phyloP scores from a whole-genome alignment of 129 eudicot genomes.

The Centaurea solstitialis region DNA sequence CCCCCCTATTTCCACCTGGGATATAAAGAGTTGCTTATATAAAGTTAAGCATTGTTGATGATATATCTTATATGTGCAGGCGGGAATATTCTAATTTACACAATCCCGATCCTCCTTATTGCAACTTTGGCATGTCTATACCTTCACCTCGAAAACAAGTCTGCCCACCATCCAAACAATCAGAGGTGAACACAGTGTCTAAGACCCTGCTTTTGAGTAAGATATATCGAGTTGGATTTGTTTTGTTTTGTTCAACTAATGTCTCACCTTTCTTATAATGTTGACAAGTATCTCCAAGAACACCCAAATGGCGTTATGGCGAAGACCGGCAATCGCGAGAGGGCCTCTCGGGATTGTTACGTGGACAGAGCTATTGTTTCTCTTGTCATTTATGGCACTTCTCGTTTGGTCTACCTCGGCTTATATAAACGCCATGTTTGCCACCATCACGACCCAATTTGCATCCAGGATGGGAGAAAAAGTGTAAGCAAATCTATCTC shows the following conservation, averaged over 20 bases:
- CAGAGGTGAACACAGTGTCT: constrained; percentile 29
- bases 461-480: constrained; percentile 39
- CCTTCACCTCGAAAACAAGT: constrained; percentile 55
- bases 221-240: no score
- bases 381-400: constrained; percentile 42
- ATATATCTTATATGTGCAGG: constrained; percentile 39
- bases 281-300: constrained; percentile 15
- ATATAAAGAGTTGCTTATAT: no score
- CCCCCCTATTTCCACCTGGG: no score
- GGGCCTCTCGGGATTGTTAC: constrained; percentile 56
- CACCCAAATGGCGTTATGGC: constrained; percentile 24
- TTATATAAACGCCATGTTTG: constrained; percentile 51
- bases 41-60: not conserved
- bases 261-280: not conserved
- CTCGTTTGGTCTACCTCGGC: constrained; percentile 53
- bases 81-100: constrained; percentile 48
- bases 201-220: no score
- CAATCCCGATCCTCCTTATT: constrained; percentile 49
- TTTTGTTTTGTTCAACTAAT: no score
- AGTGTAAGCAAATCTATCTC: constrained; percentile 33
- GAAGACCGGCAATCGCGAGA: constrained; percentile 41
- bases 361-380: constrained; percentile 48
- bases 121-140: constrained; percentile 53
- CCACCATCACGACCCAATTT: constrained; percentile 42
- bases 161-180: not conserved